Percentiles rank a stretch among this genome's conserved stretches.
Conservation (phyloP, 2,329 filamentous ascomycete species). For the Cercospora beticola region DNA sequence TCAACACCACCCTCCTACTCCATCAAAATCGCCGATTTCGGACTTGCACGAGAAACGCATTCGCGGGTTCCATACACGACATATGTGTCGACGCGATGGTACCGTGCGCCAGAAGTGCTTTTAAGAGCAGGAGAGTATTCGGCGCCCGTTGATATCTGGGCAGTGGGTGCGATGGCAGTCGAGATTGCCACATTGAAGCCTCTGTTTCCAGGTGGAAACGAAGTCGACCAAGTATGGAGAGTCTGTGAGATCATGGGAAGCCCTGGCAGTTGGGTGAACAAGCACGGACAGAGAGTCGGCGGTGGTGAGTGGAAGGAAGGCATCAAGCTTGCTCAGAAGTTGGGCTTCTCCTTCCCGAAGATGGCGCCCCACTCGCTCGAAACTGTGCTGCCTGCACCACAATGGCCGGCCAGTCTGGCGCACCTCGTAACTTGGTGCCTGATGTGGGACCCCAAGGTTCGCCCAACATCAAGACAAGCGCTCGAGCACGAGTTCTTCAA, state of each 20-base stretch:
- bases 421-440: constrained; percentile 98
- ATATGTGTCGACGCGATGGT: constrained; percentile 98
- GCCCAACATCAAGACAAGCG: constrained; percentile 92
- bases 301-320: constrained; percentile 98
- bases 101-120: constrained; percentile 86
- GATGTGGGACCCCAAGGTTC: constrained; percentile 94
- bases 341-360: constrained; percentile 97
- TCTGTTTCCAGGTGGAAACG: constrained; percentile 93
- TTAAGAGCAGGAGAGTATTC: constrained; percentile 95
- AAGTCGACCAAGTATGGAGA: constrained; percentile 98
- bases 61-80: constrained; percentile 96
- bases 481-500: constrained; percentile 91
- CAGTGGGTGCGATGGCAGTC: constrained; percentile 96
- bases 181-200: constrained; percentile 96
- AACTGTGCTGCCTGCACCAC: constrained; percentile 82
- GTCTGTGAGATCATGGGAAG: constrained; percentile 99
- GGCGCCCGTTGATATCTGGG: constrained; percentile 97
- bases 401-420: constrained; percentile 85
- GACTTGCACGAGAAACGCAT: constrained; percentile 93
- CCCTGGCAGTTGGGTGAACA: constrained; percentile 97
- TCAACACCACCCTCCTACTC: constrained; percentile 92
- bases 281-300: constrained; percentile 79
- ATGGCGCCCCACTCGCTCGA: constrained; percentile 98
- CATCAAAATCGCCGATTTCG: constrained; percentile 98
- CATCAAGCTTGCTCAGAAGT: constrained; percentile 85